Evolutionary conservation across 495 filamentous ascomycete species (phyloP), one percentile per base, ranked within the genome.

Genomic region (Aspergillus kassunensis): DNA sequence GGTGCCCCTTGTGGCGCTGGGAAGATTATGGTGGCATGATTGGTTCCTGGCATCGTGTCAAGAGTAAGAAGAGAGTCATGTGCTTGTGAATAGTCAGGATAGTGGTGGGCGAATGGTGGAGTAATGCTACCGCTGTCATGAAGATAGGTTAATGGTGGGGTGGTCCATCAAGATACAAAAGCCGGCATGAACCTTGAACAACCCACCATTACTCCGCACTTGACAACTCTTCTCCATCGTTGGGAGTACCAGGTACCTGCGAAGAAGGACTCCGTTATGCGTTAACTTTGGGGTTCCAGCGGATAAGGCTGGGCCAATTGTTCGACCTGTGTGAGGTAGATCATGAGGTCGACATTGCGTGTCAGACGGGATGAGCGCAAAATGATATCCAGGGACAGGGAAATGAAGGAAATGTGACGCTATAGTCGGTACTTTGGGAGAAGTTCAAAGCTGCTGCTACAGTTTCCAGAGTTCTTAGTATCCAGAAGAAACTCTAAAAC

Each of bases 281-380:
- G 30, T 29, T 23, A n/a, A 21, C 37, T 40, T 16, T 15, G 12
- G 16, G 12, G 16, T 33, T 16, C 43, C 43, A 21, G 16, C 39
- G 20, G 44, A 12, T 49, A 21, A 16, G 15, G 1, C 41, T 43
- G 12, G 34, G 15, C 45, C 45, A 49, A 49, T 49, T 49, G 45
- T 7, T 7, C n/a, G n/a, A 0, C 4, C 15, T 4, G 13, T 10
- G 21, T 2, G 6, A 9, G 33, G 45, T 5, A 27, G 45, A 49
- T 49, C 33, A 49, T 49, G 45, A 49, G 33, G 45, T 37, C 13
- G 23, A 16, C 24, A 49, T 49, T 49, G 45, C 45, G 44, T 47
- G 44, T 47, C 15, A n/a, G 15, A 5, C 18, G 44, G 19, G 30
- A n/a, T 46, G 44, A 46, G 44, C 44, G 30, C 30, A 46, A 11